These are phyloP conservation scores for Starmera caribaea DNA, from an alignment of 805 yeast genomes.

Conservation along the genomic window DNA sequence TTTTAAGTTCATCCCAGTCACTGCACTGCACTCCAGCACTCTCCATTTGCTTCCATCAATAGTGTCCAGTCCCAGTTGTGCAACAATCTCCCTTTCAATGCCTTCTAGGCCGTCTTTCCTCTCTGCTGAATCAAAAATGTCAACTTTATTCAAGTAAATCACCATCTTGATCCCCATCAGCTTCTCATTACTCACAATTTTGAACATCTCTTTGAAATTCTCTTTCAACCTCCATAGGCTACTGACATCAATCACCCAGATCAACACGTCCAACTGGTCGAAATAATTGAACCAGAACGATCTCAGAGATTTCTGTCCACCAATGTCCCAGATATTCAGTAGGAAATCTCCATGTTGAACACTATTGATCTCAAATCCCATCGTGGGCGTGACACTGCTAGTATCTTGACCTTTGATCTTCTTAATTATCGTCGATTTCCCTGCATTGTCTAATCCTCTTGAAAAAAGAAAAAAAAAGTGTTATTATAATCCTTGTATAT, in stretches of 20 bases:
- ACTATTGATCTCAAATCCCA: slow-evolving; percentile 80
- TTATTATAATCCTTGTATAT: not conserved
- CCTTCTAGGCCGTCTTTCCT: not conserved
- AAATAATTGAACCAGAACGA: slow-evolving; percentile 93
- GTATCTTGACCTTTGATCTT: slow-evolving; percentile 40
- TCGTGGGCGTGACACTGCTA: slow-evolving; percentile 65
- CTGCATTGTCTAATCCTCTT: slow-evolving; percentile 80
- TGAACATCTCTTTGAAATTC: slow-evolving; percentile 53
- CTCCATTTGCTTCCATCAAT: not conserved
- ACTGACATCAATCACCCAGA: slow-evolving; percentile 80
- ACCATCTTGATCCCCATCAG: slow-evolving; percentile 62
- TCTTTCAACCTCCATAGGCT: slow-evolving; percentile 50
- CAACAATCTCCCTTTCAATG: not conserved
- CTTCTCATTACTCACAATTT: slow-evolving; percentile 46
- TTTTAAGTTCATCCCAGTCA: not conserved
- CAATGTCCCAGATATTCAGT: slow-evolving; percentile 77
- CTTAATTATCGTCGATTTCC: slow-evolving; percentile 79
- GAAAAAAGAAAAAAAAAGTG: not conserved
- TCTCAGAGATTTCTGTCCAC: slow-evolving; percentile 78
- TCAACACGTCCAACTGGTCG: slow-evolving; percentile 61
- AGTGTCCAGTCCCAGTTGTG: too few relatives aligned
- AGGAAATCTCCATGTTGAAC: slow-evolving; percentile 26
- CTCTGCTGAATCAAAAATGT: slow-evolving; percentile 26
- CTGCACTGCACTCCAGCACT: not conserved
- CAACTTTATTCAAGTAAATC: slow-evolving; percentile 68